Base-by-base conservation (phyloP, 495 filamentous ascomycete genomes). In the Stereocaulon alpinum region DNA sequence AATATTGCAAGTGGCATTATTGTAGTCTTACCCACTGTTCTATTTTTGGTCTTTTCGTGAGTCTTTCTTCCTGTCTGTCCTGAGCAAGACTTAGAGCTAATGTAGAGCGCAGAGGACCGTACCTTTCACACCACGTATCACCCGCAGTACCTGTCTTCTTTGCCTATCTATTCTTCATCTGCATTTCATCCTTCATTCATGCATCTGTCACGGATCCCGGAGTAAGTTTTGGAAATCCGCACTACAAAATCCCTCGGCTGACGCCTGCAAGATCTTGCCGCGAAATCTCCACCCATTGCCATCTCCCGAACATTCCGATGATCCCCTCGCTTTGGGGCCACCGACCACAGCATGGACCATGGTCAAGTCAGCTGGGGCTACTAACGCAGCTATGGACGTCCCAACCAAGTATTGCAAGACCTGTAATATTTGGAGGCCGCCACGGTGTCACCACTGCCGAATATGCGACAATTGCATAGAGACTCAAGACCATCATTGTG, bases 341-440 rank as follows among this genome's bases (percentile, higher is more conserved):
- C 84, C 90, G 15, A 89, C 84, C 1, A 96, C 87, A 56, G 86
- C 90, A 63, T 98, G 93, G 93, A 85, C 87, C 4, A 82, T 91
- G 73, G 86, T 96, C 59, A 87, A 89, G 61, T 86, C 91, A 7
- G 77, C 86, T 20, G 85, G 80, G 10, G 82, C 85, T 6, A 74
- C 75, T 14, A 84, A 84, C 24, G 85, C 88, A 10, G 89, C 88
- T 9, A 95, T 98, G 86, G 93, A 97, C 68, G 91, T 98, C 18
- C 93, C 93, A 0, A 89, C 89, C 59, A 98, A 98, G 71, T 96
- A 93, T 71, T 98, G 93, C 77, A 94, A 90, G 69, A 92, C 89
- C 11, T 98, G 93, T 74, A 87, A 87, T 65, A 88, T 97, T 61
- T 98, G 93, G 93, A 87, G 93, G 2, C 93, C 93, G 41, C 91